Evolutionary conservation across 768 basidiomycete genomes (phyloP).

Genomic region (Hygrophoropsis aurantiaca): DNA sequence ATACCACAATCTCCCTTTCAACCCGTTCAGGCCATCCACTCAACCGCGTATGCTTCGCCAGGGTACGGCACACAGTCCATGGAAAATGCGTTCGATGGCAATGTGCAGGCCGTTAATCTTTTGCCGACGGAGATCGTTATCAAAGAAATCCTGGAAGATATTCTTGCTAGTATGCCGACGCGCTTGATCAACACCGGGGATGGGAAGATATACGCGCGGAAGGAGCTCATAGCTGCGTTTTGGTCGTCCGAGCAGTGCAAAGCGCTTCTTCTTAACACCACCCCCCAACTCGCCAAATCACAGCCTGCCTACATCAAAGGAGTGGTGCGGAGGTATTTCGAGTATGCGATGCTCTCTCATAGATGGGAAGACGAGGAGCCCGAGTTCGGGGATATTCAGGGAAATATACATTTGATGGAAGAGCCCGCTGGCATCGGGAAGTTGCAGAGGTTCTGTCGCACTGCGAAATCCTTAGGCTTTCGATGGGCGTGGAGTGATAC

Average conservation of each 20-base stretch:
- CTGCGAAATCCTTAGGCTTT: not conserved
- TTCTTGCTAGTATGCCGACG: no score
- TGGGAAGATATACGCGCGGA: constrained; percentile 20
- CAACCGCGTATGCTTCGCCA: no score
- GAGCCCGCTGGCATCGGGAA: not conserved
- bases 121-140: no score
- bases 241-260: constrained; percentile 7
- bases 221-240: constrained; percentile 15
- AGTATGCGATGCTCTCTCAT: constrained; percentile 12
- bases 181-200: constrained; percentile 23
- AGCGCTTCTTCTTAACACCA: no score
- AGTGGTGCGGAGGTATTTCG: constrained; percentile 10
- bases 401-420: not conserved
- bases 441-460: constrained; percentile 3
- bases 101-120: no score
- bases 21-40: no score
- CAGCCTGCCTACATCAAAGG: not conserved
- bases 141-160: no score
- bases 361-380: constrained; percentile 5
- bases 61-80: no score
- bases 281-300: no score
- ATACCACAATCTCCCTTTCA: no score
- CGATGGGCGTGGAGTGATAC: constrained; percentile 9
- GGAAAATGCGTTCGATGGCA: no score
- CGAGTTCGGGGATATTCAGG: not conserved